These are phyloP conservation scores for Kuraishia ogatae DNA, from an alignment of 805 yeast genomes.

Conservation along the genomic window DNA sequence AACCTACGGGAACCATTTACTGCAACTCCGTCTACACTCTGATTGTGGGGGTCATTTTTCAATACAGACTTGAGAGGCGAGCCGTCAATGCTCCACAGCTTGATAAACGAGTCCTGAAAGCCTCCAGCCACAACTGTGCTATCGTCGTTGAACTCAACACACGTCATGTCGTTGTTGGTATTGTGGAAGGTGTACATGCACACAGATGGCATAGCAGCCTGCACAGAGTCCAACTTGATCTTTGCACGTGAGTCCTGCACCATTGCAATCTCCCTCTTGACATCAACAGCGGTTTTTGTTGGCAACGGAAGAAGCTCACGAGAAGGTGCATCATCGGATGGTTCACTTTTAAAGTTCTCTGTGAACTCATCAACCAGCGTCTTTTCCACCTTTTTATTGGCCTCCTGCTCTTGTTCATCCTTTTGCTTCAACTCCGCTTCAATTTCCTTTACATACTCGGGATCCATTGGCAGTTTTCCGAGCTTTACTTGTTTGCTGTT, in stretches of 20 bases:
- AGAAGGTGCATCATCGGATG: conserved; percentile 57
- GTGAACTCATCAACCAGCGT: conserved; percentile 60
- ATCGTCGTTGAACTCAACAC: conserved; percentile 80
- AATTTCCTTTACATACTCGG: conserved; percentile 76
- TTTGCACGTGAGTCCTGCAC: conserved; percentile 79
- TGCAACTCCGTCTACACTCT: conserved; percentile 17
- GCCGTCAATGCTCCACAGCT: conserved; percentile 91
- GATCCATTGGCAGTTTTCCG: conserved; percentile 81
- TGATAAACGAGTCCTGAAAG: conserved; percentile 84
- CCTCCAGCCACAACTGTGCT: conserved; percentile 88
- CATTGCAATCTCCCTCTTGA: conserved; percentile 67
- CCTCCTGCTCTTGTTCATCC: conserved; percentile 43
- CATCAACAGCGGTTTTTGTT: conserved; percentile 66
- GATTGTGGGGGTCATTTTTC: conserved; percentile 43
- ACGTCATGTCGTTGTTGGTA: conserved; percentile 82
- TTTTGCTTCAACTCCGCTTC: conserved; percentile 74
- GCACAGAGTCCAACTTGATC: conserved; percentile 58
- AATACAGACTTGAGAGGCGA: conserved; percentile 62
- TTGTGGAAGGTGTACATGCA: conserved; percentile 98
- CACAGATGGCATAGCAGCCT: conserved; percentile 84
- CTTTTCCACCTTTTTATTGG: conserved; percentile 12
- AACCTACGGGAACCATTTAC: conserved; percentile 36
- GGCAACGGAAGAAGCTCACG: conserved; percentile 81
- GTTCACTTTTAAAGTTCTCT: conserved; percentile 44
- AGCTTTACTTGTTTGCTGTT: conserved; percentile 69